A percentile compares a stretch with the other conserved stretches of the same genome.
Evolutionary conservation across 2,329 filamentous ascomycete species (phyloP).

Genomic region (Ceratocystis smalleyi): DNA sequence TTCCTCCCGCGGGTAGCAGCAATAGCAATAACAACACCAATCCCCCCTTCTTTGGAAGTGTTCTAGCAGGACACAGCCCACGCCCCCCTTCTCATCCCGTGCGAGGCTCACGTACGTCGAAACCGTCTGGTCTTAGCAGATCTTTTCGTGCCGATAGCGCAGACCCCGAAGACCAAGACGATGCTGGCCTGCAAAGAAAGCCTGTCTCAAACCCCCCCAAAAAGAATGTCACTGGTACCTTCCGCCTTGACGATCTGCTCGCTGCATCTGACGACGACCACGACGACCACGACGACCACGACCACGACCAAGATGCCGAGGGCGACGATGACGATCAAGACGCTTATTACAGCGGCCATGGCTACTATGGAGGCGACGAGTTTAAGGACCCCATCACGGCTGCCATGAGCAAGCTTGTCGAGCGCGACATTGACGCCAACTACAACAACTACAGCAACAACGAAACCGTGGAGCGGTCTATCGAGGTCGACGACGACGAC

Average conservation of each 20-base stretch:
- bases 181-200: neutral
- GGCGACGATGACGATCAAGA: constrained; percentile 22
- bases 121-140: constrained; percentile 38
- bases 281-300: constrained; percentile 27
- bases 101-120: constrained; percentile 19
- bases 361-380: constrained; percentile 24
- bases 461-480: constrained; percentile 21
- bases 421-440: constrained; percentile 16
- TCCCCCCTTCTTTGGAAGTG: neutral
- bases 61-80: neutral
- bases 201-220: neutral
- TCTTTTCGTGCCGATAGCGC: constrained; percentile 23
- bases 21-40: neutral
- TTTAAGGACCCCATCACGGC: constrained; percentile 24
- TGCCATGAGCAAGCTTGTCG: constrained; percentile 17
- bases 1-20: constrained; percentile 1
- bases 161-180: constrained; percentile 11
- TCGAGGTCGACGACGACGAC: constrained; percentile 24
- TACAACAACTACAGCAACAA: constrained; percentile 9
- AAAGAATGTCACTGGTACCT: constrained; percentile 19
- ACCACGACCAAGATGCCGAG: constrained; percentile 28
- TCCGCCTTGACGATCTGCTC: constrained; percentile 18
- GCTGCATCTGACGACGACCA: constrained; percentile 15
- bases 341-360: constrained; percentile 20
- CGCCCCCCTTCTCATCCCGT: neutral